Evolutionary conservation across 306 rosid genomes (phyloP).

Genomic region (Casuarina glauca): DNA sequence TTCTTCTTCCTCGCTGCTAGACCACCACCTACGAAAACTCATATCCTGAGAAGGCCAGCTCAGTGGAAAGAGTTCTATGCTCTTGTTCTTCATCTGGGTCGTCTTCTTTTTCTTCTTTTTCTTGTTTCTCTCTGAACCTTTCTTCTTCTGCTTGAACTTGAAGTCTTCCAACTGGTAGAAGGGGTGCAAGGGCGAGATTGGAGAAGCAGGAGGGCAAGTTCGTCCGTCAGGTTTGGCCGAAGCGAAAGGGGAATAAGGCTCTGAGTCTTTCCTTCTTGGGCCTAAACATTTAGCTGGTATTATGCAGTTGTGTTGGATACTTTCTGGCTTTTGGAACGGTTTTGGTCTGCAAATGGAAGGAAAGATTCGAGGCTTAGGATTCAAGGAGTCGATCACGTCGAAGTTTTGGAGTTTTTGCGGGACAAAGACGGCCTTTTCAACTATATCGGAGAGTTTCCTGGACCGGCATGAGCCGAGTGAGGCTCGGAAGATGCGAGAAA

Average conservation of each 20-base stretch:
- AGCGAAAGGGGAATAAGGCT: slow-evolving; percentile 42
- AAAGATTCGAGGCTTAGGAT: slow-evolving; percentile 38
- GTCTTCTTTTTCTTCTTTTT: slow-evolving; percentile 38
- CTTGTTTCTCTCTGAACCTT: slow-evolving; percentile 24
- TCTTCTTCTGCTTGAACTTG: slow-evolving; percentile 18
- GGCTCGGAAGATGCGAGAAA: slow-evolving; percentile 83
- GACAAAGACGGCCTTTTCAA: slow-evolving; percentile 56
- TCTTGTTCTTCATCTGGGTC: slow-evolving; percentile 31
- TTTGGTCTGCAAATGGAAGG: slow-evolving; percentile 50
- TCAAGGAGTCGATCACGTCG: slow-evolving; percentile 29
- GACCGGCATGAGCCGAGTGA: slow-evolving; percentile 79
- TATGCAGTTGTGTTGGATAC: slow-evolving; percentile 25
- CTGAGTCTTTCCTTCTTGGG: slow-evolving; percentile 51
- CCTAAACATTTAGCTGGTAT: slow-evolving; percentile 43
- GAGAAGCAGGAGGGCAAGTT: slow-evolving; percentile 50
- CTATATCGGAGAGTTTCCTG: slow-evolving; percentile 57
- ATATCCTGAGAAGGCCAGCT: slow-evolving; percentile 49
- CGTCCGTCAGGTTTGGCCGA: slow-evolving; percentile 13
- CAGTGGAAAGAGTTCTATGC: slow-evolving; percentile 44
- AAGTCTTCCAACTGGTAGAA: slow-evolving; percentile 33
- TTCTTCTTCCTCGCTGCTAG: slow-evolving; percentile 63
- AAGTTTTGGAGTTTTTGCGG: slow-evolving; percentile 32
- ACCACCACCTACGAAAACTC: slow-evolving; percentile 66
- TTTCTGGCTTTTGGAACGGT: slow-evolving; percentile 23
- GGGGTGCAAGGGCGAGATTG: slow-evolving; percentile 41